Percentiles rank a stretch among this genome's conserved stretches.
Conservation (phyloP, 139 green algal species). For the Auxenochlorella pyrenoidosa region DNA sequence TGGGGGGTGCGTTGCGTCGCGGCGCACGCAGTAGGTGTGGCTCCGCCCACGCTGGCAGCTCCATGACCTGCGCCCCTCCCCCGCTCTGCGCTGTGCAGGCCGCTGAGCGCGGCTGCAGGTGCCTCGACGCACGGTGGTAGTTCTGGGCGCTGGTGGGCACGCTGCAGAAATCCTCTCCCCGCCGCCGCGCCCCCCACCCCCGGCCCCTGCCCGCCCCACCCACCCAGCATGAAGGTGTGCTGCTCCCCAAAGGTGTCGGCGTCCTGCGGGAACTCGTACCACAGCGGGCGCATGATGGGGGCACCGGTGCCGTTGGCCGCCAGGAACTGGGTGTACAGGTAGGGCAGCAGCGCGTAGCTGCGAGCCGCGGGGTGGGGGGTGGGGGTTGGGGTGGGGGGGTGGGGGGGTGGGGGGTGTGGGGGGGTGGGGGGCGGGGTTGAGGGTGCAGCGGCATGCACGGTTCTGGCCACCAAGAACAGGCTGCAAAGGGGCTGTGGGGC, state of each 20-base stretch:
- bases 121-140: too few species aligned
- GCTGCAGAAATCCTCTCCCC: too few species aligned
- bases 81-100: too few species aligned
- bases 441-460: neutral
- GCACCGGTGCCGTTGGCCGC: constrained; percentile 78
- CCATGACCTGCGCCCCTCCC: too few species aligned
- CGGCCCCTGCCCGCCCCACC: neutral
- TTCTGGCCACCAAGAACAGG: neutral
- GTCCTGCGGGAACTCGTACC: constrained; percentile 93
- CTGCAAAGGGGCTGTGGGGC: neutral
- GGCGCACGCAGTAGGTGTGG: too few species aligned
- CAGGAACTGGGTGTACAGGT: constrained; percentile 98
- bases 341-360: constrained; percentile 93
- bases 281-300: constrained; percentile 93
- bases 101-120: too few species aligned
- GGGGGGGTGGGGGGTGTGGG: neutral
- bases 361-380: neutral
- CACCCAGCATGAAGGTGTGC: constrained; percentile 89
- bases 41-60: too few species aligned
- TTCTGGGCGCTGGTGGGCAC: too few species aligned
- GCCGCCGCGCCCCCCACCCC: too few species aligned
- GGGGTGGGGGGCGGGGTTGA: neutral
- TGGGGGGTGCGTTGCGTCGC: too few species aligned
- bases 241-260: constrained; percentile 59
- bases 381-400: neutral